Evolutionary conservation across 2,329 filamentous ascomycete genomes (phyloP), one percentile per base, ranked within the genome.

Genomic region (Colletotrichum cereale): DNA sequence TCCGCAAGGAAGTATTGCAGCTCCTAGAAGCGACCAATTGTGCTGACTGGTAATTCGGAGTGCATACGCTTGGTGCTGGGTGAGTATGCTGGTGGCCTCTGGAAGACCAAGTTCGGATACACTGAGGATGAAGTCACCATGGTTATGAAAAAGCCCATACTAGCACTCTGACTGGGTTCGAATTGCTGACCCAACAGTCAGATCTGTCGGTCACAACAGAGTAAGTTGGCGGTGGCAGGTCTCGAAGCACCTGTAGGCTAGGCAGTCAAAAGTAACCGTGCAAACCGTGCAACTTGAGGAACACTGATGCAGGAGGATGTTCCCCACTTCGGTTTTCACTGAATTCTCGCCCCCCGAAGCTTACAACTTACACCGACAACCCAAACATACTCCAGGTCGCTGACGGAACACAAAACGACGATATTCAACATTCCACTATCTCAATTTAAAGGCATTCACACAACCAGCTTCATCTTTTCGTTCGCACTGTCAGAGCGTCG

Each of bases 281-380:
- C 24, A 29, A 29, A 18, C 14, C 24, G 5, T 21, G 29, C 29
- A 55, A 34, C 55, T 26, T 34, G 12, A 40, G n/a, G 12, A 57
- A 6, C 18, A 31, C 26, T 5, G 38, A 53, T 48, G 18, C 34
- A n/a, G 36, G 7, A 47, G 10, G 48, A 7, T 2, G 48, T 26
- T 26, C 16, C 50, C 61, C 61, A 53, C 61, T 63, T 63, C 8
- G 14, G 5, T 34, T 31, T 63, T 44, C 36, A 55, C 36, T 36
- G 26, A 63, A 63, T 55, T 55, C 61, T 63, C 36, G 31, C 24
- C 36, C 34, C n/a, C 24, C 2, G 21, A 34, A 40, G 44, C 61
- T 24, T 14, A 53, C 18, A 40, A 53, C 47, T 63, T 44, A 55
- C 61, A 63, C n/a, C 60, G 7, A 36, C 47, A 36, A 36, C 5